Percentiles rank a stretch among this genome's conserved stretches.
These are phyloP conservation scores for Oryza nivara DNA, from an alignment of 176 grass and related monocot species.

Conservation along the genomic window DNA sequence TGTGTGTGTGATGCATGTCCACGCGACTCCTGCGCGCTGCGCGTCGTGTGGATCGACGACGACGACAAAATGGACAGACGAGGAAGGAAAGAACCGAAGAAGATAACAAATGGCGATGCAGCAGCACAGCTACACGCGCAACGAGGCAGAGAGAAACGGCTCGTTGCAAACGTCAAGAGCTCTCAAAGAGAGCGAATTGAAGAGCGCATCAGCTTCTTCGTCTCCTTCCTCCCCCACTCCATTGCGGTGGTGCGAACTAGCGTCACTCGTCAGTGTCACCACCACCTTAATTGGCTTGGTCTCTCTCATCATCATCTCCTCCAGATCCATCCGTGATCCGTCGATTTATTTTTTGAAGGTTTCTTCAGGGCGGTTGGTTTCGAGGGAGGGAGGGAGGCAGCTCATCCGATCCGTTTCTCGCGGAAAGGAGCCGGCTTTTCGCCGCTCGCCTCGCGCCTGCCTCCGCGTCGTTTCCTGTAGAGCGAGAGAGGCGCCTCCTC, in stretches of 20 bases:
- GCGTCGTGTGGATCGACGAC: neutral
- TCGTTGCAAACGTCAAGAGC: neutral
- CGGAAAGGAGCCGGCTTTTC: slow-evolving; percentile 3
- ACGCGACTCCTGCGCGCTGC: neutral
- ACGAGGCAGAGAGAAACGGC: neutral
- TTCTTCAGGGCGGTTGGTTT: neutral
- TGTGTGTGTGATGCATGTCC: neutral
- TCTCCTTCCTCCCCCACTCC: neutral
- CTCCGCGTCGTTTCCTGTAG: neutral
- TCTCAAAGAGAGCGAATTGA: neutral
- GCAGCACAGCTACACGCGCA: neutral
- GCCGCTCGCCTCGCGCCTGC: neutral
- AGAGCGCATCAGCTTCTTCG: neutral
- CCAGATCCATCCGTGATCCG: neutral
- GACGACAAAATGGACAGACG: neutral
- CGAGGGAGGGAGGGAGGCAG: no score
- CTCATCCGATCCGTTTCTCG: neutral
- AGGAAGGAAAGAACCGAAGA: neutral
- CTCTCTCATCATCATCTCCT: neutral
- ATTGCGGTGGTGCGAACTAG: neutral
- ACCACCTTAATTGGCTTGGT: neutral
- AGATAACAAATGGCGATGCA: neutral
- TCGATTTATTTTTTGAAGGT: neutral
- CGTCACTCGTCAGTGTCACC: neutral
- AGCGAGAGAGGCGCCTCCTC: slow-evolving; percentile 14